Base-by-base conservation (phyloP, 176 grass and related monocot species). In the Saccharum officinarum region DNA sequence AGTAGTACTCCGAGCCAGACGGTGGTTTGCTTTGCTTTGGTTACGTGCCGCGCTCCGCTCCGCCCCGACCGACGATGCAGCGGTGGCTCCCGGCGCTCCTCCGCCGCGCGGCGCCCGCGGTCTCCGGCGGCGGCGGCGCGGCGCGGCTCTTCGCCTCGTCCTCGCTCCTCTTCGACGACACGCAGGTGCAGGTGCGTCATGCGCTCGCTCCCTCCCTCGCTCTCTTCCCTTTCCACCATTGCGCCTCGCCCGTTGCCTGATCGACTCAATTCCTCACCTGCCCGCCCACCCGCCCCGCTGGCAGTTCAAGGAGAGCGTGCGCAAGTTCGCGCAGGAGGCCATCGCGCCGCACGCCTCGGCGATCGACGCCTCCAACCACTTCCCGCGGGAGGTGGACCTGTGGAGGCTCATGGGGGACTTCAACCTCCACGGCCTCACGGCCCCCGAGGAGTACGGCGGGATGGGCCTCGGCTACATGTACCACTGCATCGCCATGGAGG, bases 401-500 rank as follows among this genome's bases (percentile, higher is more conserved):
- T 98, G 96, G 96, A 92, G 88, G 80, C 89, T 95, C 71, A 95
- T 98, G 93, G 96, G 96, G 34, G 93, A 98, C 68, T 98, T 98
- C 91, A 95, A 89, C 86, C 96, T 98, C 55, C 93, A 95, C 44
- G 96, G 96, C 31, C 94, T 98, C 73, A 98, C 96, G 28, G 91
- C 89, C 6, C 93, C 80, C 1, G 96, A 95, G 87, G 96, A 98
- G 77, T 95, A 93, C 72, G 96, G 96, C 67, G 96, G 96, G 61
- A 84, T 95, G 61, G 96, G 96, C 16, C 85, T 98, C 6, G 96
- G 96, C 10, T 98, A 98, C 85, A 66, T 87, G 80, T 98, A 98
- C 86, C 96, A 98, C 89, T 98, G 96, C 87, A 94, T 98, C 78
- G 89, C 96, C 83, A 95, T 98, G 96, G 96, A 98, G 83, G 96